Conservation (phyloP, 1,139 yeast genomes). For the Groenewaldozyma auringiensis region DNA sequence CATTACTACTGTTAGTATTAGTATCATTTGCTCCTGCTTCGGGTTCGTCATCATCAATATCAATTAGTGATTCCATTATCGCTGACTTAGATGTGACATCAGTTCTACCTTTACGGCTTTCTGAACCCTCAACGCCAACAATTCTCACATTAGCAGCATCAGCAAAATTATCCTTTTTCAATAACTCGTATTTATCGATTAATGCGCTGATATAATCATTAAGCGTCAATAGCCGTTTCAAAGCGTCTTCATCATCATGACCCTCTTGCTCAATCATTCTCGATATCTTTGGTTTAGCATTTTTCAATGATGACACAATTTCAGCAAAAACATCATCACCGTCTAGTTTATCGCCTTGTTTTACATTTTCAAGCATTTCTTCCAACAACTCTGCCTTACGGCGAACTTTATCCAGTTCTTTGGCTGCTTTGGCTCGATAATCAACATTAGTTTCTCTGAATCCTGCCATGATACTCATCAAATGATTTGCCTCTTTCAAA, state of each 20-base stretch:
- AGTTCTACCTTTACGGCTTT: conserved; percentile 33
- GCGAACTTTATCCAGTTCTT: conserved; percentile 76
- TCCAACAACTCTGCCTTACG: conserved; percentile 85
- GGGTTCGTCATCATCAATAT: conserved; percentile 58
- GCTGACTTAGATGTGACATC: conserved; percentile 29
- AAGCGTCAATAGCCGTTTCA: conserved; percentile 55
- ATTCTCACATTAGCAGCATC: conserved; percentile 55
- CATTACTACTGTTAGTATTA: conserved; percentile 25
- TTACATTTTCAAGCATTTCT: conserved; percentile 70
- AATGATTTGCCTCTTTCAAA: conserved; percentile 87
- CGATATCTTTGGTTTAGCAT: conserved; percentile 81
- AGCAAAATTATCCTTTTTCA: conserved; percentile 56
- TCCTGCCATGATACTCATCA: conserved; percentile 98
- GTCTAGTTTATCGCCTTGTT: conserved; percentile 42
- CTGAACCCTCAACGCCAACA: conserved; percentile 21
- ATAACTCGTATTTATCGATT: conserved; percentile 55
- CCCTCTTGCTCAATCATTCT: conserved; percentile 70
- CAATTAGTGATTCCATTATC: conserved; percentile 52
- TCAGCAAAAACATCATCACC: conserved; percentile 57
- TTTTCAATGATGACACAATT: conserved; percentile 68
- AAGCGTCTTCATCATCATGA: conserved; percentile 46
- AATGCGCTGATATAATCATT: conserved; percentile 73
- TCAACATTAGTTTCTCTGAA: conserved; percentile 67
- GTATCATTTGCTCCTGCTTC: conserved; percentile 26
- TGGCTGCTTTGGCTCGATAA: conserved; percentile 71